phyloP scores from a whole-genome alignment of 2,329 filamentous ascomycete genomes.

The Parastagonospora avenae region DNA sequence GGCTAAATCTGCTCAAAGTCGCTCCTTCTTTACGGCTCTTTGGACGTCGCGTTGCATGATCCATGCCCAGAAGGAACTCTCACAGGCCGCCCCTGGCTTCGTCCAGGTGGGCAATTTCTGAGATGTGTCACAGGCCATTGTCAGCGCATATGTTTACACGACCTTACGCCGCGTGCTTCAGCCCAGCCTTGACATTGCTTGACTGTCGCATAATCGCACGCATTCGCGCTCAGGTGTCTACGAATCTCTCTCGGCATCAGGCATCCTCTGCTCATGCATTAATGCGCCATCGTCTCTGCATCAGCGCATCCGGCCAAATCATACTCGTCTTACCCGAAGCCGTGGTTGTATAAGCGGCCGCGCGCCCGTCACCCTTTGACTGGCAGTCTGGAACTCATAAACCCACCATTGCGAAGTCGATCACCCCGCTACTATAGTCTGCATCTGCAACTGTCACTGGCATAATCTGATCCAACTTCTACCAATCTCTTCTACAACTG shows the following conservation, averaged over 20 bases:
- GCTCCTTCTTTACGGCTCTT: constrained; percentile 24
- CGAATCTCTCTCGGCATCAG: constrained; percentile 17
- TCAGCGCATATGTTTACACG: constrained; percentile 9
- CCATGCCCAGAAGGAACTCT: constrained; percentile 10
- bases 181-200: constrained; percentile 35
- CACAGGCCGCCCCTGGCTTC: constrained; percentile 4
- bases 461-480: not conserved
- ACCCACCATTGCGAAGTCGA: not conserved
- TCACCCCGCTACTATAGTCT: constrained; percentile 5
- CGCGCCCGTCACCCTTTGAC: constrained; percentile 13
- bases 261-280: constrained; percentile 27
- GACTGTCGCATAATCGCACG: constrained; percentile 40
- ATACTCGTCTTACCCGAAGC: constrained; percentile 8
- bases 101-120: not conserved
- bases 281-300: constrained; percentile 23
- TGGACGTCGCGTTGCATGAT: constrained; percentile 12
- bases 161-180: constrained; percentile 40
- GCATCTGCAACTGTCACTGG: not conserved
- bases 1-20: constrained; percentile 37
- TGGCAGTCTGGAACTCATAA: constrained; percentile 40
- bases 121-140: constrained; percentile 1
- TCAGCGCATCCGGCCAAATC: constrained; percentile 20
- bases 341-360: constrained; percentile 26
- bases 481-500: not conserved
- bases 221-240: constrained; percentile 26